Percentiles rank a stretch among this genome's conserved stretches.
Conservation (phyloP, 2,329 filamentous ascomycete genomes). For the Botrytis squamosa region DNA sequence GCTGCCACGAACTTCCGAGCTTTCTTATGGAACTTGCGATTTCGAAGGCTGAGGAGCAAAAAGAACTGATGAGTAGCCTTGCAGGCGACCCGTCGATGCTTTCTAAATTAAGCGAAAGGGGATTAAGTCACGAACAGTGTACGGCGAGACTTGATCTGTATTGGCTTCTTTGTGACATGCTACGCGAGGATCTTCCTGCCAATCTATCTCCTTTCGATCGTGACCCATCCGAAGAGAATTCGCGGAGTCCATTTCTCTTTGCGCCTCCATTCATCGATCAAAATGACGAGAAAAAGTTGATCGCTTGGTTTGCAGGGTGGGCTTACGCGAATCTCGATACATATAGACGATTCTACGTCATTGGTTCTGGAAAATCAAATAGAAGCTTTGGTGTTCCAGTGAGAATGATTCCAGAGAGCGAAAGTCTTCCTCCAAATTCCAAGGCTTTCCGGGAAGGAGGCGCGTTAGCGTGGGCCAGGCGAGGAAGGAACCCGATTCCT, state of each 20-base stretch:
- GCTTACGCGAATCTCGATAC: slow-evolving; percentile 48
- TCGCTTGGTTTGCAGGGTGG: slow-evolving; percentile 65
- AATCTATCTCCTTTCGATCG: slow-evolving; percentile 21
- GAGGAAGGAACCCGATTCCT: not conserved
- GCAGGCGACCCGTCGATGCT: slow-evolving; percentile 32
- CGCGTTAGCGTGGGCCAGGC: not conserved
- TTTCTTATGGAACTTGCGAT: slow-evolving; percentile 37
- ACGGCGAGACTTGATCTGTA: slow-evolving; percentile 31
- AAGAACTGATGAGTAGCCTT: slow-evolving; percentile 28
- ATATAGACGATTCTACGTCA: slow-evolving; percentile 54
- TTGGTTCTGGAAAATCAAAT: slow-evolving; percentile 43
- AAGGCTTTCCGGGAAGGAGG: not conserved
- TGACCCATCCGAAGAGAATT: slow-evolving; percentile 23
- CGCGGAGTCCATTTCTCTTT: slow-evolving; percentile 45
- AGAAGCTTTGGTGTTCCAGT: not conserved
- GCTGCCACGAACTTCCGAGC: slow-evolving; percentile 31
- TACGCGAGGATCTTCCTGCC: slow-evolving; percentile 21
- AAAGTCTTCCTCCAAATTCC: not conserved
- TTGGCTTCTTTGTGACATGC: slow-evolving; percentile 23
- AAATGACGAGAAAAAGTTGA: slow-evolving; percentile 60
- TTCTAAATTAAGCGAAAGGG: slow-evolving; percentile 28
- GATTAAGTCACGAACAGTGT: slow-evolving; percentile 33
- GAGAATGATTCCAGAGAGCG: not conserved
- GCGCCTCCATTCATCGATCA: slow-evolving; percentile 51
- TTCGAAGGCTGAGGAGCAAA: slow-evolving; percentile 34